These are phyloP conservation scores for Trichocladium antarcticum DNA, from an alignment of 495 filamentous ascomycete species.

Conservation along the genomic window DNA sequence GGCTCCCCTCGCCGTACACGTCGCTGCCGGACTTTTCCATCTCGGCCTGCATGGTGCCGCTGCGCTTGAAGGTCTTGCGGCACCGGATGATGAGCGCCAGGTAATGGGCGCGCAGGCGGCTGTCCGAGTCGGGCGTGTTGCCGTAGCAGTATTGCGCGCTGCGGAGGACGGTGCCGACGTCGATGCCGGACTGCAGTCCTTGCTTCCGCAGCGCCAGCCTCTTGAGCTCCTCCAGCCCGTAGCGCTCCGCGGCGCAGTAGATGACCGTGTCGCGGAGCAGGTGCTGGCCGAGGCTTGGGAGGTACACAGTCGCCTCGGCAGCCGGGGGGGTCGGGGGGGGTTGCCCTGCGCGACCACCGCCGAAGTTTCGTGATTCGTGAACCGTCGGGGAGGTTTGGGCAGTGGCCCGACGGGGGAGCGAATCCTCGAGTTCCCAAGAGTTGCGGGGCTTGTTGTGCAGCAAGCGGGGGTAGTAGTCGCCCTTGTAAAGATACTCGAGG, in stretches of 20 bases:
- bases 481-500: conserved; percentile 88
- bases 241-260: conserved; percentile 83
- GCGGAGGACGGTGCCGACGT: conserved; percentile 75
- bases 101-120: conserved; percentile 83
- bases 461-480: conserved; percentile 80
- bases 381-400: conserved; percentile 30
- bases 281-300: conserved; percentile 51
- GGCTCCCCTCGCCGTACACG: conserved; percentile 47
- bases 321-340: conserved; percentile 32
- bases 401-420: conserved; percentile 29
- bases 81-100: conserved; percentile 87
- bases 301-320: conserved; percentile 64
- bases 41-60: conserved; percentile 94
- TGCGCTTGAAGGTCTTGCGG: conserved; percentile 88
- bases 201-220: conserved; percentile 83
- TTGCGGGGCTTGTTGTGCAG: conserved; percentile 55
- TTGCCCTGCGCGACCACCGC: conserved; percentile 43
- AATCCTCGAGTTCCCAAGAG: conserved; percentile 63
- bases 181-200: conserved; percentile 73
- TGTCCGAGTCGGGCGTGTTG: conserved; percentile 84
- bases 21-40: conserved; percentile 58
- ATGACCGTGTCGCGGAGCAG: conserved; percentile 82
- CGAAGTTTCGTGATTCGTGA: conserved; percentile 27
- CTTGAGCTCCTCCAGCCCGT: conserved; percentile 78
- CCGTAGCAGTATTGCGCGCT: conserved; percentile 89